Base-by-base conservation (phyloP, 139 green algal genomes). In the Chlamydomonas schloesseri region DNA sequence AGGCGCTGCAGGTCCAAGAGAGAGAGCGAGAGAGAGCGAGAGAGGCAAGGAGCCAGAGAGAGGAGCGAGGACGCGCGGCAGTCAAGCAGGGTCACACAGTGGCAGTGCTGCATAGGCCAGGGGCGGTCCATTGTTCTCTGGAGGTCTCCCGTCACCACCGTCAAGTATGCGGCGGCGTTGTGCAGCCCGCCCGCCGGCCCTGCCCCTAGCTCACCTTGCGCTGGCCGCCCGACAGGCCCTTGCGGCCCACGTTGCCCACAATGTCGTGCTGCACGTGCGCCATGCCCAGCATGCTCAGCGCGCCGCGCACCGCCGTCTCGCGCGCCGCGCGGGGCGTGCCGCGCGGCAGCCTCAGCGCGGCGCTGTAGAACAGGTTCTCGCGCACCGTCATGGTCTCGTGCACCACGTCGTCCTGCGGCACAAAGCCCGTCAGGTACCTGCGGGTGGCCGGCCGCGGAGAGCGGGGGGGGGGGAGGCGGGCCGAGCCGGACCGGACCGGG, bases 381-480 rank as follows among this genome's bases (percentile, higher is more conserved):
- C 91, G 79, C 67, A 96, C 93, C 10, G 89, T 94, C 70, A 96
- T 62, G 31, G 79, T 81, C 5, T 73, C 53, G 85, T 93, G 83
- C 83, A 96, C 92, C 50, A 96, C 88, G 73, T 96, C 93, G 81
- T 96, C 91, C 86, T 95, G 94, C 13, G 93, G 94, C 15, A 96
- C 94, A 76, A 95, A 96, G 9, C 94, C 94, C 75, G 91, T 90
- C 33, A 95, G 71, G 60, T 81, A 81, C 37, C 82, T 88, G 67
- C 34, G 55, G 55, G 18, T 17, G 20, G 55, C 9, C 55, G 55
- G 55, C 55, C 8, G 55, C 17, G 55, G 55, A 60, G 3, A 23
- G 33, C 21, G 58, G 77, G 18, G 29, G 34, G 1, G 31, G 34
- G 28, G 57, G 77, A 60, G 21, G n/a, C n/a, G n/a, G n/a, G n/a